Base-by-base conservation (phyloP, 805 yeast genomes). In the Lachancea meyersii region DNA sequence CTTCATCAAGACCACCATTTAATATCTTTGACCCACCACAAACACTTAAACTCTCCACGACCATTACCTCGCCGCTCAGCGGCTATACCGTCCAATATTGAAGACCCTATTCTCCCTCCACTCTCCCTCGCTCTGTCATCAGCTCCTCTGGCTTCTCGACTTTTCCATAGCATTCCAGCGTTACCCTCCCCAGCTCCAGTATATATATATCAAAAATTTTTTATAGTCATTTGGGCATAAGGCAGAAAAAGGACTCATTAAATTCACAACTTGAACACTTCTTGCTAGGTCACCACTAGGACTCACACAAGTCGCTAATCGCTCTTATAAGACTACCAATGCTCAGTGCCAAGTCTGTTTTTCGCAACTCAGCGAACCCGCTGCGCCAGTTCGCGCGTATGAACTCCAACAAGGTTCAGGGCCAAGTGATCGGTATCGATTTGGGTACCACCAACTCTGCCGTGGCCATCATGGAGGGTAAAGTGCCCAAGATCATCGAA, bases 401-500 rank as follows among this genome's bases (percentile, higher is more conserved):
- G 43, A 63, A 63, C 47, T 62, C 67, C 28, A 57, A 61, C 31
- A 63, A 63, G 45, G 66, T 62, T 11, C 62, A 61, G 51, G 67
- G 67, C 34, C 48, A 62, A 18, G 89, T 85, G 13, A 78, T 85
- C 45, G 94, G 94, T 56, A 85, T 85, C 54, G 95, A 85, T 67
- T 68, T 85, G 47, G 95, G 95, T 49, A 85, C 95, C 40, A 85
- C 95, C 45, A 85, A 85, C 68, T 83, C 93, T 17, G 95, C 93
- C 6, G 95, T 85, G 40, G 93, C 95, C 5, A 65, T 83, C 35
- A 81, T 84, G 76, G 79, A 80, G 61, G 86, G 84, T 52, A 69
- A 76, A 49, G 70, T 73, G 22, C 81, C 93, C 38, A 73, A 72
- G 58, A 84, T 85, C 50, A 71, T 85, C 42, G 93, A 83, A 65